These are phyloP conservation scores for Chrysochromulina tobinii DNA, from an alignment of 78 protist genomes.

Conservation along the genomic window DNA sequence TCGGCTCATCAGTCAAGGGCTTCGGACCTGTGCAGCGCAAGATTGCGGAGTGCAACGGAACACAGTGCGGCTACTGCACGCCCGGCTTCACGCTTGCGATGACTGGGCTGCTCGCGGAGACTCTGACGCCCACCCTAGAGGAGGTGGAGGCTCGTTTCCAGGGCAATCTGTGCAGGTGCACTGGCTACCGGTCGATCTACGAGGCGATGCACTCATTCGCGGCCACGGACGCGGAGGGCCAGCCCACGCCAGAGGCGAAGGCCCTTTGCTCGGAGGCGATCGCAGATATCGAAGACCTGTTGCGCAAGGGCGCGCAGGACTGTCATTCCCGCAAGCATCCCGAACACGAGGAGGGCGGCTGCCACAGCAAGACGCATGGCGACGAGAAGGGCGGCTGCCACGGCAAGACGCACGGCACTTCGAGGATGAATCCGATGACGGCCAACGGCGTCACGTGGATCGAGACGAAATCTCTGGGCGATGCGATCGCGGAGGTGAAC, in stretches of 20 bases:
- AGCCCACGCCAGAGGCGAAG: background rate
- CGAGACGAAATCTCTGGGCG: no score
- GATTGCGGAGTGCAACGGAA: background rate
- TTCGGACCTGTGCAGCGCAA: background rate
- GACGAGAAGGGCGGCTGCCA: no score
- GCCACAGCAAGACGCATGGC: background rate
- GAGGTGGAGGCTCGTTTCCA: slow-evolving; percentile 75
- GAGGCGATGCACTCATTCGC: slow-evolving; percentile 48
- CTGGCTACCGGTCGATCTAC: slow-evolving; percentile 94
- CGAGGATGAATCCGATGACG: no score
- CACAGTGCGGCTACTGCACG: slow-evolving; percentile 76
- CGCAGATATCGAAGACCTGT: background rate
- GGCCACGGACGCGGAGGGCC: no score
- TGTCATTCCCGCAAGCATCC: no score
- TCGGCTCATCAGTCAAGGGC: slow-evolving; percentile 17
- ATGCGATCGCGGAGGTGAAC: no score
- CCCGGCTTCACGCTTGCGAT: slow-evolving; percentile 44
- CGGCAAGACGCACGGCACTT: no score
- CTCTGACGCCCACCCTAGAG: slow-evolving; percentile 17
- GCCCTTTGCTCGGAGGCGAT: background rate
- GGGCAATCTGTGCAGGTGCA: slow-evolving; percentile 96
- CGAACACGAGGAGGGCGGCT: background rate
- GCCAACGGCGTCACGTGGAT: no score
- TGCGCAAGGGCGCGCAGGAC: no score
- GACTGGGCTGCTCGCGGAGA: slow-evolving; percentile 32